Evolutionary conservation across 106 monocot species (phyloP), one percentile per base, ranked within the genome.

Genomic region (Iris macrosiphon): DNA sequence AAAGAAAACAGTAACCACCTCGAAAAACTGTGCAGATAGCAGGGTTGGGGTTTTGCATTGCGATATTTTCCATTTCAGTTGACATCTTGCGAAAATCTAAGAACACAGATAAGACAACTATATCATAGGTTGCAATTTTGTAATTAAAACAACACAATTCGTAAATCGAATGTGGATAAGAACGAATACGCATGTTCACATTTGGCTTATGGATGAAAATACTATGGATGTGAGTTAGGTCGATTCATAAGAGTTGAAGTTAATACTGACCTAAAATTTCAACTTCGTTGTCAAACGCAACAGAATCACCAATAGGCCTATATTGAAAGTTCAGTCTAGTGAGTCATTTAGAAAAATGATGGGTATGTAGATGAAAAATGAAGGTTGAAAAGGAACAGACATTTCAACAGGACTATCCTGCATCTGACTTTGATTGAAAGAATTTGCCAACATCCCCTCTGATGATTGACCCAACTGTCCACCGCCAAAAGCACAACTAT

Each of bases 261-360:
- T 4, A 22, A 37, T 31, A 19, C 72, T 41, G 7, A 79, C 79
- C 73, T 73, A 65, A 69, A 41, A 32, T 33, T 28, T 69, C 68
- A 32, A 60, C 32, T 37, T 79, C 50, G 19, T 58, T 43, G 4
- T 49, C 13, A 5, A 35, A 38, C 4, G 26, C 34, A 13, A 32
- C 18, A 35, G 22, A 55, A 35, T 37, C 37, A 63, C 69, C 65
- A 60, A 69, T 69, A 54, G 32, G 20, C 14, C 68, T 54, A 45
- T 5, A 51, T 60, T n/a, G n/a, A 31, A 4, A 42, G 38, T 40
- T 56, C 32, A 31, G 8, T 20, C 48, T 40, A 27, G 2, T 29
- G 11, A 20, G 22, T 20, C 26, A n/a, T 5, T 14, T 24, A 9
- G 19, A 0, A 13, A 16, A 33, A 45, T 19, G 43, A 50, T 19